Base-by-base conservation (phyloP, 2,329 filamentous ascomycete genomes). In the Colletotrichum sp. region DNA sequence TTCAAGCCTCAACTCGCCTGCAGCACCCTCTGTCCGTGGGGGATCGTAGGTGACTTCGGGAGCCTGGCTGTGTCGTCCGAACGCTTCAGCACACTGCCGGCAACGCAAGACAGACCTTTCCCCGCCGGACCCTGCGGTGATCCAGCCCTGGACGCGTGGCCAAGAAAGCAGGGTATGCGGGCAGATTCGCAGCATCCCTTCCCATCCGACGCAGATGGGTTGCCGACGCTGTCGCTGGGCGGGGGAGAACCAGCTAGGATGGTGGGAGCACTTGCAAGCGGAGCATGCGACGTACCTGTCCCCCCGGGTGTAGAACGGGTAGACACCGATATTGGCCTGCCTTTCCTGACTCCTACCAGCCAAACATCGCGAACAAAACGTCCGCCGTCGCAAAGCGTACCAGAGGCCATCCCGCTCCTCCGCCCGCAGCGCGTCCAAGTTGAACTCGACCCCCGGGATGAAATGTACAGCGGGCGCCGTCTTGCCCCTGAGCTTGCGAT, bases 171-270 rank as follows among this genome's bases (percentile, higher is more conserved):
- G 8, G 36, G 0, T 9, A 0, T 39, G 36, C 36, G 16, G 36
- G 36, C 52, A 56, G 6, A 56, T 27, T 7, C 52, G 52, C n/a
- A 56, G 6, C 52, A 8, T 56, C 0, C 52, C 52, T 27, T 56
- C 52, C 52, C 52, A 56, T 56, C 22, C 52, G 15, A 56, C 1
- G 25, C 52, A 56, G 52, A 56, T 13, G 0, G 1, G 52, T 1
- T 56, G 0, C 0, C 8, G 22, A 27, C 12, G 52, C 12, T 8
- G n/a, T 27, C n/a, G 52, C 0, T 56, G 0, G 0, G 22, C n/a
- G 12, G n/a, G 12, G 0, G 52, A 56, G 25, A 56, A 56, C 52
- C 52, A 56, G 25, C 25, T 22, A 4, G 52, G 52, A 3, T 3
- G 25, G 0, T 56, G 52, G 12, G n/a, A 13, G 3, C n/a, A 22